Evolutionary conservation across 768 basidiomycete species (phyloP).

Genomic region (Mycena floridula): DNA sequence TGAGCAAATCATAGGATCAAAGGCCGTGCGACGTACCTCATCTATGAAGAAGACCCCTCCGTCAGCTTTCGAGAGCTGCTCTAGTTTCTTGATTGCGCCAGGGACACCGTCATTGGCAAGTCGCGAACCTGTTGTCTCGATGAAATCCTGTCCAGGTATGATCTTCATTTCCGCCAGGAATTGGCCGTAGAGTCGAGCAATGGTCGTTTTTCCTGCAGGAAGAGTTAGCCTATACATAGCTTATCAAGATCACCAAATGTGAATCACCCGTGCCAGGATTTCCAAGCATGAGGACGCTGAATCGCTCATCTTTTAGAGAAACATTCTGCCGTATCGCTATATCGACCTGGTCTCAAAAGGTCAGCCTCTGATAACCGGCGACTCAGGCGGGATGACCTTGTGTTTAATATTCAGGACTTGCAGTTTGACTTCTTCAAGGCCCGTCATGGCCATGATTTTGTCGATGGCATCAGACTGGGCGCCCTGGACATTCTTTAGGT

Average conservation of each 20-base stretch:
- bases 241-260: background rate
- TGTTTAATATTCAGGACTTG: conserved; percentile 54
- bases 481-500: conserved; percentile 51
- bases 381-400: too few species aligned
- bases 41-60: conserved; percentile 68
- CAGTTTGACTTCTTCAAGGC: conserved; percentile 59
- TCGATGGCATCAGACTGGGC: conserved; percentile 50
- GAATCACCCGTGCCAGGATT: conserved; percentile 71
- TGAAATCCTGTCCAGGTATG: conserved; percentile 45
- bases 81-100: conserved; percentile 43
- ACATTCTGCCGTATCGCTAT: conserved; percentile 44
- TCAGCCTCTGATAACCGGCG: too few species aligned
- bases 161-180: conserved; percentile 51
- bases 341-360: too few species aligned
- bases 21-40: too few species aligned
- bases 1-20: too few species aligned
- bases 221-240: background rate
- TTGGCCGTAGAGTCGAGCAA: conserved; percentile 58
- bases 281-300: conserved; percentile 58
- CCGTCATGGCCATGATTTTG: conserved; percentile 62
- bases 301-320: conserved; percentile 47
- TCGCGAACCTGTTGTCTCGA: conserved; percentile 59
- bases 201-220: conserved; percentile 57
- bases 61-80: conserved; percentile 39
- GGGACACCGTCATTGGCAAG: conserved; percentile 52